A percentile compares a stretch with the other conserved stretches of the same genome.
phyloP scores from a whole-genome alignment of 2,329 filamentous ascomycete species.

The Phialophora tarda region DNA sequence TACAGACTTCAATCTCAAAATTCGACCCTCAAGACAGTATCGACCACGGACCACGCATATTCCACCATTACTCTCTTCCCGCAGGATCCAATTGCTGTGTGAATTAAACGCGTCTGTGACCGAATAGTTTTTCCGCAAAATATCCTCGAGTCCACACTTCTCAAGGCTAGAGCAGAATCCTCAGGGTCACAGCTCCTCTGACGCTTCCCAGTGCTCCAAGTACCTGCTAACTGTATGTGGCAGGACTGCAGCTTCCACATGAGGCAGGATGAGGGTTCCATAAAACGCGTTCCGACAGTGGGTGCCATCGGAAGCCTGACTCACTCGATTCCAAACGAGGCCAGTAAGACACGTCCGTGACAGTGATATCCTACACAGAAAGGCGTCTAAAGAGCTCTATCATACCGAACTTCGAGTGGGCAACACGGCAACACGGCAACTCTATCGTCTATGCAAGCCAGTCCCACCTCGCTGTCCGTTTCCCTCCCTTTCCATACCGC shows the following conservation, averaged over 20 bases:
- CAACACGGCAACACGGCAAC: neutral
- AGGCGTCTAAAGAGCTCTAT: neutral
- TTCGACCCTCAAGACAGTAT: neutral
- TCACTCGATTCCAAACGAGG: neutral
- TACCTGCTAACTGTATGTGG: neutral
- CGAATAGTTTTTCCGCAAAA: neutral
- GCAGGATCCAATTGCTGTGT: neutral
- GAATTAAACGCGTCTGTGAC: neutral
- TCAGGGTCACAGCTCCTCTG: neutral
- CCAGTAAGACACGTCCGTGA: neutral
- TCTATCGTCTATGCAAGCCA: constrained; percentile 10
- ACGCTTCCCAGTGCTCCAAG: neutral
- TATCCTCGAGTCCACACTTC: neutral
- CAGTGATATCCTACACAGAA: neutral
- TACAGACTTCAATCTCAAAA: neutral
- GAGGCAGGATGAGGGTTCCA: neutral
- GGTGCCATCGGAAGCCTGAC: neutral
- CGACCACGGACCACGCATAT: constrained; percentile 24
- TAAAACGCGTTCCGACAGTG: neutral
- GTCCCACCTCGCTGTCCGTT: neutral
- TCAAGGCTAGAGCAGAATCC: neutral
- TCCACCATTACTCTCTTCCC: constrained; percentile 3
- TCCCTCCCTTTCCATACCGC: neutral
- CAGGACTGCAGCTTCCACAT: constrained; percentile 5
- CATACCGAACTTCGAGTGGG: neutral